These are phyloP conservation scores for Circinella minor DNA, from an alignment of 371 early-diverging fungal species.

Conservation along the genomic window DNA sequence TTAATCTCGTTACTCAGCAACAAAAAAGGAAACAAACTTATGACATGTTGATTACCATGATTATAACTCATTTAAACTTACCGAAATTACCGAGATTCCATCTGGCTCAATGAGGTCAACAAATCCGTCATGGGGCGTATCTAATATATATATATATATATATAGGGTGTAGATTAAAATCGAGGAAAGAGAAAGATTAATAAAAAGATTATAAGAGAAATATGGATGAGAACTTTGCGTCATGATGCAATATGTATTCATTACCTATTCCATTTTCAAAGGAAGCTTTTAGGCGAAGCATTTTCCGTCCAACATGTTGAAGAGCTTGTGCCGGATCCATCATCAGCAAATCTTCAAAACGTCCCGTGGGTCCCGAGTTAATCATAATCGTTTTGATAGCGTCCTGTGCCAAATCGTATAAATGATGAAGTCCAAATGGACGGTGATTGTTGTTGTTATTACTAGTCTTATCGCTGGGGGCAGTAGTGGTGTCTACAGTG, in stretches of 20 bases:
- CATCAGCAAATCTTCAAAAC: constrained; percentile 34
- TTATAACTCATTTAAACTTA: constrained; percentile 11
- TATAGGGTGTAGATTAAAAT: not conserved
- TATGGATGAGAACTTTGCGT: not conserved
- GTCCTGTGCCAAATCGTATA: constrained; percentile 23
- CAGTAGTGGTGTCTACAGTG: not conserved
- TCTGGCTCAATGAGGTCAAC: constrained; percentile 55
- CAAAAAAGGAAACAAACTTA: not conserved
- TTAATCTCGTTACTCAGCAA: not conserved
- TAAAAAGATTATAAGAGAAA: too few relatives aligned
- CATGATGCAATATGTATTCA: not conserved
- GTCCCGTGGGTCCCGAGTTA: constrained; percentile 38
- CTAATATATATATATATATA: not conserved
- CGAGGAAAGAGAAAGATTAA: too few relatives aligned
- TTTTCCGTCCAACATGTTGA: constrained; percentile 7
- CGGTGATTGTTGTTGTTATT: constrained; percentile 4
- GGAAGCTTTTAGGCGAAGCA: constrained; percentile 22
- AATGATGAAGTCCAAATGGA: constrained; percentile 14
- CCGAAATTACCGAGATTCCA: constrained; percentile 62
- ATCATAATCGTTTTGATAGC: constrained; percentile 30
- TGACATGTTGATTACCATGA: not conserved
- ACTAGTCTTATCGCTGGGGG: not conserved
- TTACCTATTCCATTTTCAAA: constrained; percentile 21
- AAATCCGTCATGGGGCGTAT: constrained; percentile 35
- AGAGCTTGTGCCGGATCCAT: constrained; percentile 21